phyloP scores from a whole-genome alignment of 2,329 filamentous ascomycete species.

The Alternaria rosae region DNA sequence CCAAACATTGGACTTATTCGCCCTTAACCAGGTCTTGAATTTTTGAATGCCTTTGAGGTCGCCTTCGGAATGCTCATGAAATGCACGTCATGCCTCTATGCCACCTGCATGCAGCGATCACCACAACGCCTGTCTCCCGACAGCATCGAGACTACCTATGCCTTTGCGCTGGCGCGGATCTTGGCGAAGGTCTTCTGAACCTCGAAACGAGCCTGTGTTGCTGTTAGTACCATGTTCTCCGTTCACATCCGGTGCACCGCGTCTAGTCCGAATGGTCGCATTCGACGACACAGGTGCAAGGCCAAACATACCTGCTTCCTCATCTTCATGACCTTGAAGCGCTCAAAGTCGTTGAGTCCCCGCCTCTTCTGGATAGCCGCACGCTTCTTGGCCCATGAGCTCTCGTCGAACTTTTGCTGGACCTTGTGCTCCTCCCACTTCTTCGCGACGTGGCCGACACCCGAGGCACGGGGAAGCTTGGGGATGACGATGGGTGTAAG shows the following conservation, averaged over 20 bases:
- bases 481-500: conserved; percentile 89
- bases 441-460: conserved; percentile 82
- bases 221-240: conserved; percentile 26
- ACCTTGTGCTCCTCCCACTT: conserved; percentile 91
- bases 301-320: conserved; percentile 86
- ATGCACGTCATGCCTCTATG: conserved; percentile 48
- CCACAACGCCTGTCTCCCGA: conserved; percentile 40
- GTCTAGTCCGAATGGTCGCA: not conserved
- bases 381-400: conserved; percentile 93
- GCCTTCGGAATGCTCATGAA: conserved; percentile 50
- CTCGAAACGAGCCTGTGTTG: conserved; percentile 79
- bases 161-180: conserved; percentile 61
- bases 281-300: not conserved
- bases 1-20: conserved; percentile 48
- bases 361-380: conserved; percentile 85
- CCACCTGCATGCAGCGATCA: conserved; percentile 42
- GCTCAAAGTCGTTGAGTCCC: conserved; percentile 96
- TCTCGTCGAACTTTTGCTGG: conserved; percentile 91
- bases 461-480: conserved; percentile 84
- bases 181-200: conserved; percentile 96
- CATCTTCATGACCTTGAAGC: conserved; percentile 99
- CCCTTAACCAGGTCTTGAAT: conserved; percentile 48
- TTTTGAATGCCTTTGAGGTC: conserved; percentile 49
- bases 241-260: not conserved
- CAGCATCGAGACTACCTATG: conserved; percentile 45